Base-by-base conservation (phyloP, 2,329 filamentous ascomycete genomes). In the Passalora sequoiae region DNA sequence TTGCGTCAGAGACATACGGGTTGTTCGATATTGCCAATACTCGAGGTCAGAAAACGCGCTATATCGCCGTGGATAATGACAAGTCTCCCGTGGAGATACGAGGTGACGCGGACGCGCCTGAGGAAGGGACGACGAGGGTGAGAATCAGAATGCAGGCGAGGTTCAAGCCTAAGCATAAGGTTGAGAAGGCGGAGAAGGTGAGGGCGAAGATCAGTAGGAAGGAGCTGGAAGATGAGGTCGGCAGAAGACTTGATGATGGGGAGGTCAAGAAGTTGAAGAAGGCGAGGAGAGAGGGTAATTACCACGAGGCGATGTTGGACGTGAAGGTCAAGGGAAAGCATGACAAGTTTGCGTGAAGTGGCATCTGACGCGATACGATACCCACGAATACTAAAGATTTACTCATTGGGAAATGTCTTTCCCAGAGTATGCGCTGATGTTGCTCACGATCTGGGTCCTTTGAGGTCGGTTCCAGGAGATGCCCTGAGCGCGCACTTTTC, bases 251-350 rank as follows among this genome's bases (percentile, higher is more conserved):
- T 33, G 59, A 60, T 10, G 89, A 97, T 59, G 83, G 91, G 43
- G 92, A 98, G 67, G 86, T 96, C 30, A 83, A 77, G 68, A 78
- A 73, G 63, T 65, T 98, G 61, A 94, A 94, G 73, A 83, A 73
- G 66, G 89, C 92, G 24, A 77, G 86, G 62, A 78, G 80, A 56
- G 86, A 96, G 57, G 92, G 92, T 0, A 83, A 91, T 63, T 96
- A 92, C 63, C 86, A 96, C 63, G 89, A 97, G 69, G 78, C 78
- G 55, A 68, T 96, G 59, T 68, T 97, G 53, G 83, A 94, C 67
- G 72, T 96, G 43, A 92, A 91, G 66, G 84, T 92, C 21, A 95
- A 95, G 71, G 82, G 81, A 43, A 95, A 94, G 69, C 89, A 94
- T 68, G 89, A 95, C 68, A 94, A 94, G 66, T 95, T 71, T 69